Evolutionary conservation across 768 basidiomycete genomes (phyloP).

Genomic region (Collybiopsis confluens): DNA sequence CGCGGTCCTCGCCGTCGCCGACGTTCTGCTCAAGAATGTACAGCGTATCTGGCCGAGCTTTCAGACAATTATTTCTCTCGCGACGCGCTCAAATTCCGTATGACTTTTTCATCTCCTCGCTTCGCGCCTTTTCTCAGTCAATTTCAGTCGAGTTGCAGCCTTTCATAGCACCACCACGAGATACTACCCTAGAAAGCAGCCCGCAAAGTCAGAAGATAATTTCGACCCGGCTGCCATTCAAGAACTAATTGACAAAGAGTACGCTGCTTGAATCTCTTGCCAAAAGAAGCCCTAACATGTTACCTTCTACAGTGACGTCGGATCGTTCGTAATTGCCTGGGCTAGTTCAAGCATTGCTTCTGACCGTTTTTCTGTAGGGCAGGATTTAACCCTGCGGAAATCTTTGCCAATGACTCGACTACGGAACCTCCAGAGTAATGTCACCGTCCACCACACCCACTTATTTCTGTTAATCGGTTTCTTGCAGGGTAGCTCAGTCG

Average conservation of each 20-base stretch:
- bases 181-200: neutral
- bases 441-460: neutral
- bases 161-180: neutral
- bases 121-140: neutral
- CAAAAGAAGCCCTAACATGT: too few species aligned
- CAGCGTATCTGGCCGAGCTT: neutral
- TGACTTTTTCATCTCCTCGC: neutral
- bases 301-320: neutral
- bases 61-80: neutral
- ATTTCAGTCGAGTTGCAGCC: neutral
- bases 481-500: neutral
- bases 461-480: neutral
- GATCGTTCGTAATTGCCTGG: neutral
- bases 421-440: neutral
- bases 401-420: neutral
- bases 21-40: neutral
- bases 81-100: neutral
- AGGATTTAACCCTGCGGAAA: neutral
- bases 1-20: neutral
- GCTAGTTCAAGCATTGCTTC: neutral
- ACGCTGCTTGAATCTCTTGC: neutral
- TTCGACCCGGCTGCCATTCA: constrained; percentile 1
- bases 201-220: neutral
- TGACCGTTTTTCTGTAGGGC: neutral
- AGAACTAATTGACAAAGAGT: constrained; percentile 3